Evolutionary conservation across 108 stramenopile species (phyloP), one percentile per base, ranked within the genome.

Genomic region (Conticribra guillardii): DNA sequence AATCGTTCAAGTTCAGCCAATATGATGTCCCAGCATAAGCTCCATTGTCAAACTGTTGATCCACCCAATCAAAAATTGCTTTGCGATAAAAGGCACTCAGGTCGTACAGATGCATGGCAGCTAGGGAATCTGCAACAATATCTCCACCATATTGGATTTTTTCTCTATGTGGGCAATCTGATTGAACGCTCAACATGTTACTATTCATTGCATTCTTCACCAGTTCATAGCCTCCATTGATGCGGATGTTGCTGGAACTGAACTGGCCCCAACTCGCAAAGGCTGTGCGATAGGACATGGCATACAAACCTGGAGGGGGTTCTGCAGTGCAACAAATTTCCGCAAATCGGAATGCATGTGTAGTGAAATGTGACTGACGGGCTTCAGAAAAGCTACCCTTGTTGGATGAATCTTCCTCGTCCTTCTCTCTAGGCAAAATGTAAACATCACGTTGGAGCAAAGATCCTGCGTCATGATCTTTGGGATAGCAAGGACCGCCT

Each of bases 151-250:
- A 86, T 44, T 76, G 75, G 52, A 83, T 78, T 27, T 83, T 81
- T 73, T 86, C 85, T 57, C 85, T 65, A 55, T 86, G 85, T 27
- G 85, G 85, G 60, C 85, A 86, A 48, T 86, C 85, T 17, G 66
- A 69, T 55, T 86, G 85, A 30, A 86, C 71, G 22, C 85, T 63
- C 45, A 86, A 41, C 68, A 83, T 65, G 54, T 86, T 86, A 32
- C 63, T 63, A 49, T 73, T 73, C 48, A 80, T 46, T 33, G 79
- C 79, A 65, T 80, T 80, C 21, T 61, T 68, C 2, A 73, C 60
- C 30, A 80, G 49, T 27, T 80, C 79, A 46, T 80, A 80, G 4
- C 79, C 79, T 29, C 79, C 79, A 69, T 80, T 80, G 22, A 80
- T 67, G 15, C 71, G 71, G 0, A 80, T 47, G 48, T 80, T 80